These are phyloP conservation scores for Colletotrichum navitas DNA, from an alignment of 2,329 filamentous ascomycete species.

Conservation along the genomic window DNA sequence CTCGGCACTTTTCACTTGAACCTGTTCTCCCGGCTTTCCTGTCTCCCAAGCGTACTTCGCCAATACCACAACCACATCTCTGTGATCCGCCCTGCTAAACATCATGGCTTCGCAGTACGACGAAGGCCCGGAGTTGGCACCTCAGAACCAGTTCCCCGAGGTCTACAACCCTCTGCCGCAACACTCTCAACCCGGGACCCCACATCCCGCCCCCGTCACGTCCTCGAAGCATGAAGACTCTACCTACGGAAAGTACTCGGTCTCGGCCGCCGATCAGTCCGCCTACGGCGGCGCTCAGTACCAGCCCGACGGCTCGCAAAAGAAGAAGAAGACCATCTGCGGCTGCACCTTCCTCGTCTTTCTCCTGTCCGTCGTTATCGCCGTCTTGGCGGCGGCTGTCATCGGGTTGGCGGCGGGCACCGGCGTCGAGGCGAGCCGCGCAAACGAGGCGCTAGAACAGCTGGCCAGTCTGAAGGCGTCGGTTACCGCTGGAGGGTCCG, in stretches of 20 bases:
- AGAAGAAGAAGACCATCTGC: slow-evolving; percentile 36
- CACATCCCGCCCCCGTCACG: slow-evolving; percentile 29
- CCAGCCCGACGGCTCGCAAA: slow-evolving; percentile 7
- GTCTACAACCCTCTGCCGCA: slow-evolving; percentile 32
- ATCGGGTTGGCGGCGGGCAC: slow-evolving; percentile 60
- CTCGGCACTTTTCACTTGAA: slow-evolving; percentile 4
- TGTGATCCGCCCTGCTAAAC: slow-evolving; percentile 14
- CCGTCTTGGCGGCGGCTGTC: slow-evolving; percentile 55
- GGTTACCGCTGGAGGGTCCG: slow-evolving; percentile 25
- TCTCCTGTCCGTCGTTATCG: slow-evolving; percentile 56
- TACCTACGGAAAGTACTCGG: slow-evolving; percentile 26
- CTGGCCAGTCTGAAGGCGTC: slow-evolving; percentile 49
- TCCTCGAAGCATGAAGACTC: slow-evolving; percentile 31
- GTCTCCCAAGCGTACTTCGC: not conserved
- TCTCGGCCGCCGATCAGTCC: slow-evolving; percentile 29
- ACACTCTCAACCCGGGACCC: slow-evolving; percentile 21
- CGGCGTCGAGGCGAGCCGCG: slow-evolving; percentile 56
- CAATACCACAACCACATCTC: not conserved
- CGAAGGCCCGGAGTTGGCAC: slow-evolving; percentile 40
- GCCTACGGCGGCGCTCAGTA: slow-evolving; percentile 28
- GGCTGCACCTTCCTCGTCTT: slow-evolving; percentile 55
- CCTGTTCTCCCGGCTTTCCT: slow-evolving; percentile 11
- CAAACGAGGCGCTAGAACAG: slow-evolving; percentile 52
- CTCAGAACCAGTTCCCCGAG: slow-evolving; percentile 34
- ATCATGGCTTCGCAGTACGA: slow-evolving; percentile 32